Evolutionary conservation across 2,329 filamentous ascomycete species (phyloP).

Genomic region (Ceratocystis diversiconidia): DNA sequence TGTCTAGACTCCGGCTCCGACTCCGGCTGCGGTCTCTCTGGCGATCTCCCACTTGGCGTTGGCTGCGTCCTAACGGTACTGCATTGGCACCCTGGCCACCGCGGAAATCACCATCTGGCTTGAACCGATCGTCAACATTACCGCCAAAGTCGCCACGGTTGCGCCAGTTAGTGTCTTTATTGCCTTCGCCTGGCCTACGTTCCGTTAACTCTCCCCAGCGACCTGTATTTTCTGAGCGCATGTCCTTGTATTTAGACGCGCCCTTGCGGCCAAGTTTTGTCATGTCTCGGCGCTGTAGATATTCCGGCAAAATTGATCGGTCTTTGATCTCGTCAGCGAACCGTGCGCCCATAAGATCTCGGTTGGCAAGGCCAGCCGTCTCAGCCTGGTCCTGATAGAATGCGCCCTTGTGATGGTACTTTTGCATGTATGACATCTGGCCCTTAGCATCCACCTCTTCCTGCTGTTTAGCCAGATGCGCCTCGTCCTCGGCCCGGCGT

Average conservation of each 20-base stretch:
- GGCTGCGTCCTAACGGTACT: conserved; percentile 44
- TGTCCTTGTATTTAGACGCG: conserved; percentile 75
- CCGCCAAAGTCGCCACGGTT: conserved; percentile 24
- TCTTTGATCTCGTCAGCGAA: conserved; percentile 76
- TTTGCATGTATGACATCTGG: conserved; percentile 82
- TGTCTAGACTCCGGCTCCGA: conserved; percentile 1
- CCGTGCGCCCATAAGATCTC: conserved; percentile 72
- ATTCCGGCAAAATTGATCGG: conserved; percentile 72
- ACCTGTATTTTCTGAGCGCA: conserved; percentile 82
- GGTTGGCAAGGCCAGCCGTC: conserved; percentile 58
- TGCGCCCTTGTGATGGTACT: conserved; percentile 92
- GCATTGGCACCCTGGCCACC: conserved; percentile 52
- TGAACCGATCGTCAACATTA: conserved; percentile 51
- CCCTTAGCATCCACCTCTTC: conserved; percentile 65
- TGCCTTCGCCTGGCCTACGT: conserved; percentile 31
- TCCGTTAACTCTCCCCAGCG: conserved; percentile 55
- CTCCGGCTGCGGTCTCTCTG: conserved; percentile 20
- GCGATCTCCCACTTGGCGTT: conserved; percentile 34
- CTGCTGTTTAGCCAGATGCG: conserved; percentile 60
- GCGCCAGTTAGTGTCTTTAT: conserved; percentile 18
- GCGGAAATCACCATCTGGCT: conserved; percentile 42
- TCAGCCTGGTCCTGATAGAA: conserved; percentile 79
- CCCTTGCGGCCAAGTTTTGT: conserved; percentile 88
- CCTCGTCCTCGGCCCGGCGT: conserved; percentile 69
- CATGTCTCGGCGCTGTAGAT: conserved; percentile 85